A percentile compares a stretch with the other conserved stretches of the same genome.
phyloP scores from a whole-genome alignment of 179 eudicot genomes.

The Actinidia arguta region DNA sequence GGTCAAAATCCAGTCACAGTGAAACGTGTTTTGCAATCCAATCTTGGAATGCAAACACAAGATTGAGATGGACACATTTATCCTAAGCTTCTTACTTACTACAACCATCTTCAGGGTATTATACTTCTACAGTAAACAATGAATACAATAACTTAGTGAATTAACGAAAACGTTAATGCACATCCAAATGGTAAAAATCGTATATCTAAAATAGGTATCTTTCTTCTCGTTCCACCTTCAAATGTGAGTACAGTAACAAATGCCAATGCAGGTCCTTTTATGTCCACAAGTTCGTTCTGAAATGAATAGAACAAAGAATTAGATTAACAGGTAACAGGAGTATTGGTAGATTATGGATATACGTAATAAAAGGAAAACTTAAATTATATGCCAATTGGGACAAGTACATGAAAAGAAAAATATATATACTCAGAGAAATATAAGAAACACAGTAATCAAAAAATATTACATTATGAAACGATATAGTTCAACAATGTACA shows the following conservation, averaged over 20 bases:
- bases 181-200: background rate
- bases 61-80: no score
- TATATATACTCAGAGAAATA: background rate
- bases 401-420: background rate
- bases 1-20: background rate
- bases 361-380: background rate
- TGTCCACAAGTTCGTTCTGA: conserved; percentile 94
- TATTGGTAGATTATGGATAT: background rate
- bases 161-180: background rate
- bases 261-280: conserved; percentile 94
- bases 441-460: background rate
- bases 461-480: background rate
- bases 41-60: no score
- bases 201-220: conserved; percentile 93
- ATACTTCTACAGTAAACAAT: conserved; percentile 1
- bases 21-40: conserved; percentile 5
- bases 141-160: background rate
- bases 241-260: conserved; percentile 90
- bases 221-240: conserved; percentile 97
- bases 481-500: no score
- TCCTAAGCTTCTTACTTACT: background rate
- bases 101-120: background rate
- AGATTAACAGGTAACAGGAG: conserved; percentile 9
- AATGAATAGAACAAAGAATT: conserved; percentile 11
- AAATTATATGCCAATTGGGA: background rate